Evolutionary conservation across 2,329 filamentous ascomycete species (phyloP).

Genomic region (Zymoseptoria tritici): DNA sequence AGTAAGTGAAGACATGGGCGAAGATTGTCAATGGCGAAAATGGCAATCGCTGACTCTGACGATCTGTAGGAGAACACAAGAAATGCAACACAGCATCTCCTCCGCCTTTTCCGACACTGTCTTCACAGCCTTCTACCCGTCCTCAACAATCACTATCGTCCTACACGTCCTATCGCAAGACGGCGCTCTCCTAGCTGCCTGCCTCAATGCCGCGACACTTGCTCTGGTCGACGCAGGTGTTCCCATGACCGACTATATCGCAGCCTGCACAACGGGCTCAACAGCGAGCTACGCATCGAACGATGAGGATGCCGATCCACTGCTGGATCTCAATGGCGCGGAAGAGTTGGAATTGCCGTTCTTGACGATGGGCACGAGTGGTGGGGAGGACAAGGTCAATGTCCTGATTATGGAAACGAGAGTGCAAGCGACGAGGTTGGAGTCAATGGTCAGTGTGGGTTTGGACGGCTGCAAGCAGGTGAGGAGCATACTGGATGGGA

Average conservation of each 20-base stretch:
- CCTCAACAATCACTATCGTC: conserved; percentile 73
- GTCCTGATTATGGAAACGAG: conserved; percentile 81
- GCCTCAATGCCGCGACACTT: conserved; percentile 83
- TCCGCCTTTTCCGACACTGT: conserved; percentile 69
- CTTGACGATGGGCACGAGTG: conserved; percentile 68
- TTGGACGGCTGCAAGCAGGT: conserved; percentile 89
- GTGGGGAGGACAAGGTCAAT: conserved; percentile 58
- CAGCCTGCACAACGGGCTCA: conserved; percentile 79
- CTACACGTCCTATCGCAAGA: conserved; percentile 86
- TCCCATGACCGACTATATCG: conserved; percentile 87
- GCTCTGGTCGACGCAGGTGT: conserved; percentile 92
- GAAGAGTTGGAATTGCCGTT: conserved; percentile 86
- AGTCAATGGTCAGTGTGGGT: conserved; percentile 87
- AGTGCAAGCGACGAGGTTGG: conserved; percentile 71
- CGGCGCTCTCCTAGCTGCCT: conserved; percentile 79
- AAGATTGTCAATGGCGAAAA: background rate
- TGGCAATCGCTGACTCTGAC: conserved; percentile 6
- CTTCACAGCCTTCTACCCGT: conserved; percentile 81
- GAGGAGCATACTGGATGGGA: conserved; percentile 68
- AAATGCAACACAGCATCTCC: conserved; percentile 72
- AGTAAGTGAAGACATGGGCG: conserved; percentile 46
- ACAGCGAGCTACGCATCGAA: conserved; percentile 56
- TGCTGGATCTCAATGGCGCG: conserved; percentile 69
- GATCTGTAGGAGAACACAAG: conserved; percentile 60
- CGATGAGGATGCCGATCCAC: conserved; percentile 67